These are phyloP conservation scores for Tinospora cordifolia DNA, from an alignment of 164 flowering plant species.

Conservation along the genomic window DNA sequence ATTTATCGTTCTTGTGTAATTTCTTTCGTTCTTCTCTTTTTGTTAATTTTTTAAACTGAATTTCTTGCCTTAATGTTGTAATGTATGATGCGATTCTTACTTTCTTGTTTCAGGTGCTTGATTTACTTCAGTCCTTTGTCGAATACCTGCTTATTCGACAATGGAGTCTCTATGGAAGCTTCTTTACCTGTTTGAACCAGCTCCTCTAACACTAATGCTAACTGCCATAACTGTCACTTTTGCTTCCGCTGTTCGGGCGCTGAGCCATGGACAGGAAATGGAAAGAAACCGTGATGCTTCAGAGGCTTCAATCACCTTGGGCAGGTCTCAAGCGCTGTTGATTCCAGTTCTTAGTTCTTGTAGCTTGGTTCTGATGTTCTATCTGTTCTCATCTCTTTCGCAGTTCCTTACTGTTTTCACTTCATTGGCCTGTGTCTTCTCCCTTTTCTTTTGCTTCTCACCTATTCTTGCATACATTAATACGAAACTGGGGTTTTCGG, in stretches of 20 bases:
- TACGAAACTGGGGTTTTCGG: constrained; percentile 47
- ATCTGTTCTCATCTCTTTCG: constrained; percentile 82
- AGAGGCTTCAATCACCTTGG: constrained; percentile 75
- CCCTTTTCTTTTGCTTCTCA: constrained; percentile 78
- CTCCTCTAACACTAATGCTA: constrained; percentile 56
- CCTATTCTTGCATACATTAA: constrained; percentile 53
- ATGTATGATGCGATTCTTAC: no score
- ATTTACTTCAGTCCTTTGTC: background rate
- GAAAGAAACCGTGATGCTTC: constrained; percentile 75
- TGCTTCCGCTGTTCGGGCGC: constrained; percentile 75
- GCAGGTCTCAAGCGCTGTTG: constrained; percentile 86
- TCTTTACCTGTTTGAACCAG: constrained; percentile 70
- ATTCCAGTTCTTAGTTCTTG: constrained; percentile 86
- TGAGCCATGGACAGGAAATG: constrained; percentile 81
- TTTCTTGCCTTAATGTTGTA: background rate
- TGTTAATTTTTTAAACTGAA: no score
- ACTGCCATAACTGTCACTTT: constrained; percentile 83
- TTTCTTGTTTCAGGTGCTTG: background rate
- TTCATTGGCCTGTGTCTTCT: constrained; percentile 64
- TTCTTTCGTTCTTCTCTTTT: no score
- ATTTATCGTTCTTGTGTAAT: no score
- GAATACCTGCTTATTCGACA: background rate
- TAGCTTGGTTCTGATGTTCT: constrained; percentile 83
- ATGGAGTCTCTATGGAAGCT: constrained; percentile 89
- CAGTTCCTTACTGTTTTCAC: constrained; percentile 86